Evolutionary conservation across 1,284 basidiomycete species (phyloP), one percentile per base, ranked within the genome.

Genomic region (Microbotryum intermedium): DNA sequence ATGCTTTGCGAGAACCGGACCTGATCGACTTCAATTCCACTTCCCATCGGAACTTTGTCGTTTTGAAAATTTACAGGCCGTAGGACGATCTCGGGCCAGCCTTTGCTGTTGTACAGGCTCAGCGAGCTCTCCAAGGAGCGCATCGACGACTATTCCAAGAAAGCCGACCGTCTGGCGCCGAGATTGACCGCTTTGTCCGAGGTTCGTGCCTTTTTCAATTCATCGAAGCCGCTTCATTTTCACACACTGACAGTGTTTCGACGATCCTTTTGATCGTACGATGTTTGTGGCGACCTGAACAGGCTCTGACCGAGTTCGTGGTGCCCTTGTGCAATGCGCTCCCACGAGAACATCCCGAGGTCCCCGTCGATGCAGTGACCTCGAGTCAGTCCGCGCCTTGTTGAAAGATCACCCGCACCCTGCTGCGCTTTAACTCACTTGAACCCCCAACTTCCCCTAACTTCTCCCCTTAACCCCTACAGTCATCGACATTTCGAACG

Each of bases 401-500:
- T 16, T 39, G 13, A 18, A 39, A 11, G 18, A 39, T 16, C 34
- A 39, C 34, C 6, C 13, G 39, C 5, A 39, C 44, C 29, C 10
- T 6, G 16, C 47, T 52, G 7, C 20, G 4, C 4, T 16, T 8
- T 44, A 25, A 7, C 42, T 16, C 3, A 29, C 2, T 29, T 5
- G n/a, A 13, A 20, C 50, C 53, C 25, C 29, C 13, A 4, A 18
- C 45, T 23, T 39, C 20, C 25, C 21, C 34, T 34, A 7, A 45
- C 43, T 7, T 18, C 20, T 28, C 6, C 10, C 23, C n/a, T 54
- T 7, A 23, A 43, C 18, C 21, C 28, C 7, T 23, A 18, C 50
- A 64, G 58, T 89, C 69, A 83, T 89, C 67, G 87, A 89, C 73
- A 78, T 89, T 25, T 76, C 78, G 23, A 74, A 77, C 55, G 80